Percentiles rank a stretch among this genome's conserved stretches.
Conservation (phyloP, 371 early-diverging fungal genomes). For the Rhizopus microsporus region DNA sequence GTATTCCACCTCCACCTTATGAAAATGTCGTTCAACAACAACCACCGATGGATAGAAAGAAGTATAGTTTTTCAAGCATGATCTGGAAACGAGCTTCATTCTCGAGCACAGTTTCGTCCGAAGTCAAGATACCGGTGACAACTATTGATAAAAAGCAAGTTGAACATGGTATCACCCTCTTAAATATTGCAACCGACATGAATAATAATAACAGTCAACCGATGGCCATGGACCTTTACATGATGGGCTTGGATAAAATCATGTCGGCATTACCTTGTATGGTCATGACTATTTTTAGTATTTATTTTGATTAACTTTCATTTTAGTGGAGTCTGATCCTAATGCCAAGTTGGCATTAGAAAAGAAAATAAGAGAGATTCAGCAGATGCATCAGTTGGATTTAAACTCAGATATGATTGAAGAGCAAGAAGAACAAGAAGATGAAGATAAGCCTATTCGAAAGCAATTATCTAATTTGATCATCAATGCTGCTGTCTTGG, state of each 20-base stretch:
- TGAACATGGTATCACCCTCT: slow-evolving; percentile 49
- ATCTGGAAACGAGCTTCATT: slow-evolving; percentile 32
- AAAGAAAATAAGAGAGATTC: slow-evolving; percentile 34
- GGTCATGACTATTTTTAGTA: slow-evolving; percentile 5
- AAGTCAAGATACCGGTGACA: slow-evolving; percentile 7
- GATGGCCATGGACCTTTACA: slow-evolving; percentile 54
- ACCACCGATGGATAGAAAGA: slow-evolving; percentile 6
- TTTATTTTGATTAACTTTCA: not conserved
- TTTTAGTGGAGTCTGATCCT: slow-evolving; percentile 51
- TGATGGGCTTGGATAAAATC: slow-evolving; percentile 50
- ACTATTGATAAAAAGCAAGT: slow-evolving; percentile 42
- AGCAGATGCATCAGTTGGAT: slow-evolving; percentile 21
- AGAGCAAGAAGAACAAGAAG: slow-evolving; percentile 9
- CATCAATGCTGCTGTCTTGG: slow-evolving; percentile 51
- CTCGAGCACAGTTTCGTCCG: slow-evolving; percentile 10
- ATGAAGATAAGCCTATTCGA: slow-evolving; percentile 16
- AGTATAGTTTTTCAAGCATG: slow-evolving; percentile 18
- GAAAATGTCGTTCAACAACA: slow-evolving; percentile 24
- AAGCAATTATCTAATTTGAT: slow-evolving; percentile 45
- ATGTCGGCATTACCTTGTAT: slow-evolving; percentile 56
- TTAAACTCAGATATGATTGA: slow-evolving; percentile 14
- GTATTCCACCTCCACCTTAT: slow-evolving; percentile 34
- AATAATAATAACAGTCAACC: slow-evolving; percentile 40
- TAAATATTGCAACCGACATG: slow-evolving; percentile 51
- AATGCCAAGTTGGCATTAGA: slow-evolving; percentile 39